A percentile compares a stretch with the other conserved stretches of the same genome.
Evolutionary conservation across 169 alveolate species (phyloP).

Genomic region (Blepharisma undulans): DNA sequence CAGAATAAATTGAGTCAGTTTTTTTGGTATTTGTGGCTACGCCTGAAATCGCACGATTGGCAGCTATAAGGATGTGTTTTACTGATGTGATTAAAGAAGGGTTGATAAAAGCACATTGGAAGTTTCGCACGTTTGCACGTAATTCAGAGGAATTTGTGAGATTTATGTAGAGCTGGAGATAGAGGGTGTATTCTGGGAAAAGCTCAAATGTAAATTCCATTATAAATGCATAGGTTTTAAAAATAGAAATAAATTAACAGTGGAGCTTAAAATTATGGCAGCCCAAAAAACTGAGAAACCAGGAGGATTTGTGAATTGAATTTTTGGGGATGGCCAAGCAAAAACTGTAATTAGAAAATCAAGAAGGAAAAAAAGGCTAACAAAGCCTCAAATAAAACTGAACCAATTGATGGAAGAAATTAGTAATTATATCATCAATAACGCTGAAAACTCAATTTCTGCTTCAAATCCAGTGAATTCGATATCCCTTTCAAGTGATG

Average conservation of each 20-base stretch:
- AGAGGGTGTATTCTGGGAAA: not conserved
- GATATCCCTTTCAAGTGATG: not conserved
- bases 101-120: constrained; percentile 16
- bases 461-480: not conserved
- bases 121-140: not conserved
- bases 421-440: not conserved
- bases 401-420: not conserved
- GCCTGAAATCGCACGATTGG: not conserved
- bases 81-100: not conserved
- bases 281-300: not conserved
- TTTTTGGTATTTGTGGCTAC: not conserved
- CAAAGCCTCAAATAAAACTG: not conserved
- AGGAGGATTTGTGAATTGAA: not conserved
- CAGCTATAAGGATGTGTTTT: not conserved
- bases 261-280: not conserved
- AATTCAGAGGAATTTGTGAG: constrained; percentile 1
- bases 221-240: not conserved
- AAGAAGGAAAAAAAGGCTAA: not conserved
- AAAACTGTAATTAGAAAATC: not conserved
- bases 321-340: not conserved
- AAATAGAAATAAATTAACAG: not conserved
- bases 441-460: not conserved
- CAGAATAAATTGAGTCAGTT: not conserved
- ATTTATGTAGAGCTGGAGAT: not conserved
- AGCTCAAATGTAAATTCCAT: not conserved